Conservation (phyloP, 2,329 filamentous ascomycete genomes). For the Fusarium sp. region DNA sequence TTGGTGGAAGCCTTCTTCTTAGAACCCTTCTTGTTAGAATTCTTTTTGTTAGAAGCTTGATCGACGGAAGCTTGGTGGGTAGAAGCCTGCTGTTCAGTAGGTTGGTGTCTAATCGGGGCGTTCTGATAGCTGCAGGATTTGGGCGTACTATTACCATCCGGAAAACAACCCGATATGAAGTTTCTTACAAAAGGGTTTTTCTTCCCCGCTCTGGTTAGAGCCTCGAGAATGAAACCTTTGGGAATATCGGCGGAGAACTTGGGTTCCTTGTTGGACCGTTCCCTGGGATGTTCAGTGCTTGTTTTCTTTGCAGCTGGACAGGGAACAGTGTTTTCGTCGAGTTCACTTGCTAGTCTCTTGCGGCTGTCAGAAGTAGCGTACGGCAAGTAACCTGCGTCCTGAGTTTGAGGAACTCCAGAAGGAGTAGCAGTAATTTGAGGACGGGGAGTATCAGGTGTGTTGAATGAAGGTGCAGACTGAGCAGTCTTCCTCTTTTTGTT, state of each 20-base stretch:
- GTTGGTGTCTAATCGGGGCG: background rate
- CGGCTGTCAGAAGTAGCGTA: background rate
- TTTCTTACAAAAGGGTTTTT: background rate
- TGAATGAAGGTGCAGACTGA: background rate
- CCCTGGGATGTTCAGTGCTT: background rate
- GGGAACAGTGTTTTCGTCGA: background rate
- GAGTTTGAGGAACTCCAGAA: background rate
- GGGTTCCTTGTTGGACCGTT: background rate
- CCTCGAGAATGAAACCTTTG: background rate
- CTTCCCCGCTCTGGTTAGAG: background rate
- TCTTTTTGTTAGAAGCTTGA: background rate
- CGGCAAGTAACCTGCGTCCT: background rate
- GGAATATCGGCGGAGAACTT: background rate
- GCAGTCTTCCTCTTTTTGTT: background rate
- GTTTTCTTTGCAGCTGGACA: background rate
- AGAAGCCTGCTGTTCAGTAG: background rate
- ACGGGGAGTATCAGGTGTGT: background rate
- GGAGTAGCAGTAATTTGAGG: background rate
- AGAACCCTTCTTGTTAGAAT: background rate
- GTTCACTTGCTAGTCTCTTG: background rate
- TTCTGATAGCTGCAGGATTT: background rate
- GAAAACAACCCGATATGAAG: background rate
- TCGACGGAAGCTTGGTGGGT: background rate
- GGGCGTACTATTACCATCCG: background rate
- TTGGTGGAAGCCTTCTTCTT: background rate